These are phyloP conservation scores for Globisporangium cylindrosporum DNA, from an alignment of 352 stramenopile species.

Conservation along the genomic window DNA sequence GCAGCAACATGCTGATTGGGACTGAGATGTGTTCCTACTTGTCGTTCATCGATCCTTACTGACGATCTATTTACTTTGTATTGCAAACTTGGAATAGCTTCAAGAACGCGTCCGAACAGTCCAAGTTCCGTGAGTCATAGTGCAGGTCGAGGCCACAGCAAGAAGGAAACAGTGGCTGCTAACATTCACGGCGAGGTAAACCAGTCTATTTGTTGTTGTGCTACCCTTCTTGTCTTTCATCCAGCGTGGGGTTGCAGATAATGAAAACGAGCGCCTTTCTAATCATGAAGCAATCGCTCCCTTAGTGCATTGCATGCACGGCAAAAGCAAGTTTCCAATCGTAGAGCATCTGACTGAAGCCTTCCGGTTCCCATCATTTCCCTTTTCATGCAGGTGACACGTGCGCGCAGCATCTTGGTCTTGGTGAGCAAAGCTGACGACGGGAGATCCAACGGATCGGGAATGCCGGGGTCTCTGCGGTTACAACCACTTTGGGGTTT, in stretches of 20 bases:
- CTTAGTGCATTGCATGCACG: not conserved
- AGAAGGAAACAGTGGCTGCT: not conserved
- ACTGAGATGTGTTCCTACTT: not conserved
- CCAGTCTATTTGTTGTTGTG: not conserved
- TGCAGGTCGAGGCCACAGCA: not conserved
- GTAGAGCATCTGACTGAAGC: not conserved
- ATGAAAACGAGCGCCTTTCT: not conserved
- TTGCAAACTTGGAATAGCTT: slow-evolving; percentile 26
- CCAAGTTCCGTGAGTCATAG: slow-evolving; percentile 26
- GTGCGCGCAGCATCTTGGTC: no score
- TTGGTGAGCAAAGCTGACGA: no score
- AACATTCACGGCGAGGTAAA: not conserved
- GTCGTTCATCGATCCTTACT: not conserved
- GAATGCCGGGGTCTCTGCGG: no score
- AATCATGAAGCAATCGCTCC: not conserved
- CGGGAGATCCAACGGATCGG: no score
- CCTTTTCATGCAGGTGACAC: no score
- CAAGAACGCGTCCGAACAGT: slow-evolving; percentile 42
- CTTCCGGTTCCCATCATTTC: not conserved
- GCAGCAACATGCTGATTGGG: not conserved
- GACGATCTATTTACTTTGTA: not conserved
- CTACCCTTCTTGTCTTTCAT: no score
- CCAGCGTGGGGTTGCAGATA: not conserved
- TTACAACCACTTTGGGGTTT: no score
- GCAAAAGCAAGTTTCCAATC: not conserved